A percentile compares a stretch with the other conserved stretches of the same genome.
Evolutionary conservation across 768 basidiomycete genomes (phyloP).

Genomic region (Mycena capillaripes): DNA sequence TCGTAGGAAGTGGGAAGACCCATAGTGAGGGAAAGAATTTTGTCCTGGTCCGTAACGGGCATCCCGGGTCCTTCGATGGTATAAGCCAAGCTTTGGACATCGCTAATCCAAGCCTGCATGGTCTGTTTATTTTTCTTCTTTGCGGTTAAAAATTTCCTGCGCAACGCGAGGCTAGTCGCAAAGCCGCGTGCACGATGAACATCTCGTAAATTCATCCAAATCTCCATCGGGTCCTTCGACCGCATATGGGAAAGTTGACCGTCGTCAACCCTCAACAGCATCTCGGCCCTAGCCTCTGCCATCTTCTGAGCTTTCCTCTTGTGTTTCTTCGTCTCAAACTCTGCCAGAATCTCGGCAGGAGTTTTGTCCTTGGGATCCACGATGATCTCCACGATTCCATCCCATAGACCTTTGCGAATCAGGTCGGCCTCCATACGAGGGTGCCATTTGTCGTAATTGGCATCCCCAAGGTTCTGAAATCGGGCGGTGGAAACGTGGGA

Average conservation of each 20-base stretch:
- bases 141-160: conserved; percentile 40
- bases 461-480: neutral
- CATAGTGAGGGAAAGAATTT: conserved; percentile 19
- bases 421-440: neutral
- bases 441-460: neutral
- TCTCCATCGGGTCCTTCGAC: conserved; percentile 39
- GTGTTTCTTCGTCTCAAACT: no score
- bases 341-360: no score
- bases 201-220: conserved; percentile 42
- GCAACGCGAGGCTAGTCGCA: conserved; percentile 39
- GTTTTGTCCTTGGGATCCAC: neutral
- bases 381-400: neutral
- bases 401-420: neutral
- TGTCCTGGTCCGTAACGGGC: neutral
- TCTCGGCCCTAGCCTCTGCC: conserved; percentile 42
- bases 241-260: conserved; percentile 44
- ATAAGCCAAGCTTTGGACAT: neutral
- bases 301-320: conserved; percentile 36
- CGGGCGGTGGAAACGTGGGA: neutral
- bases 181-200: conserved; percentile 37
- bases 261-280: conserved; percentile 44
- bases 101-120: conserved; percentile 4
- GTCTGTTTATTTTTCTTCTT: conserved; percentile 34
- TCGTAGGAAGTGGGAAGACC: conserved; percentile 24
- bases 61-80: neutral